Percentiles rank a stretch among this genome's conserved stretches.
Evolutionary conservation across 768 basidiomycete species (phyloP).

Genomic region (Leucocoprinus leucothites): DNA sequence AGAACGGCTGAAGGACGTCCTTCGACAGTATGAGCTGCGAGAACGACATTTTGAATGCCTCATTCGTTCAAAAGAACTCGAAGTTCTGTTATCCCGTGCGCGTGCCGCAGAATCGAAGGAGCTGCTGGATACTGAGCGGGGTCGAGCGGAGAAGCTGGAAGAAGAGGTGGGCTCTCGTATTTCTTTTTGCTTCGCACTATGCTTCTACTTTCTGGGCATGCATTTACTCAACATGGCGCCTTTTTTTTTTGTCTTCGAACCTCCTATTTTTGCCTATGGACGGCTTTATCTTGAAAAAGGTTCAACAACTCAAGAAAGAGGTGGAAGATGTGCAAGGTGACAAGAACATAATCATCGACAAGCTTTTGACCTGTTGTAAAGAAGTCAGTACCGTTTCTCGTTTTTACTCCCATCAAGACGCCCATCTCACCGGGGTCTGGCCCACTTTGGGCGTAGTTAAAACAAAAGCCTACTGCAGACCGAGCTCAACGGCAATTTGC

Average conservation of each 20-base stretch:
- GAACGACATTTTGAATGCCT: slow-evolving; percentile 93
- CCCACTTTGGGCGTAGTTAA: slow-evolving; percentile 26
- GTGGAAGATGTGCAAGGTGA: slow-evolving; percentile 78
- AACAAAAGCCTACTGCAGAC: slow-evolving; percentile 75
- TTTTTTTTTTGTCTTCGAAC: neutral
- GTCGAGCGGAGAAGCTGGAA: slow-evolving; percentile 62
- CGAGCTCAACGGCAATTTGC: slow-evolving; percentile 78
- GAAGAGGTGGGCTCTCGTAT: slow-evolving; percentile 66
- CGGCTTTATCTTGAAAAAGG: slow-evolving; percentile 34
- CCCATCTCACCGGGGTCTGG: slow-evolving; percentile 17
- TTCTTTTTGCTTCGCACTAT: slow-evolving; percentile 16
- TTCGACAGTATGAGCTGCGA: slow-evolving; percentile 85
- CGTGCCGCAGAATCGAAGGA: slow-evolving; percentile 87
- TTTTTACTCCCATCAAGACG: slow-evolving; percentile 4
- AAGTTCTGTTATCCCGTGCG: slow-evolving; percentile 82
- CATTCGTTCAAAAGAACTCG: slow-evolving; percentile 88
- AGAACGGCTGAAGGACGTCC: slow-evolving; percentile 82
- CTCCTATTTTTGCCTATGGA: neutral
- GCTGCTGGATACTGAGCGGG: slow-evolving; percentile 72
- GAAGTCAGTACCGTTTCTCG: slow-evolving; percentile 53
- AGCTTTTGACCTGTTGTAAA: slow-evolving; percentile 81
- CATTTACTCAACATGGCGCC: slow-evolving; percentile 2
- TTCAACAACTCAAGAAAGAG: slow-evolving; percentile 66
- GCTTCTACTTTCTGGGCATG: slow-evolving; percentile 3
- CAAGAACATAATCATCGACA: slow-evolving; percentile 79